Evolutionary conservation across 306 rosid species (phyloP).

Genomic region (Rosa persica): DNA sequence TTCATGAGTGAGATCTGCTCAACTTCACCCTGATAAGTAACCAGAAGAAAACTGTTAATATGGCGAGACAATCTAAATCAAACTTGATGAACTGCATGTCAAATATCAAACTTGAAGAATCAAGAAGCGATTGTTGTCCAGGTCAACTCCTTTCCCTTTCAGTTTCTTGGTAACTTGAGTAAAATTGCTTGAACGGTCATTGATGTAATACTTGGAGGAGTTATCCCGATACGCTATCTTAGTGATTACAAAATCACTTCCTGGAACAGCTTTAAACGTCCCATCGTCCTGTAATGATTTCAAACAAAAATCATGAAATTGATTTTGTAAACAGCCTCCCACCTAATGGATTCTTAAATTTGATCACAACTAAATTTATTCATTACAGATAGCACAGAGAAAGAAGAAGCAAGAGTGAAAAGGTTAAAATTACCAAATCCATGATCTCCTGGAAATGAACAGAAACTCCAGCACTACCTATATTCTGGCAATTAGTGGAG

Average conservation of each 20-base stretch:
- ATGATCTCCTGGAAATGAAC: slow-evolving; percentile 92
- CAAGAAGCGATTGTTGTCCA: slow-evolving; percentile 90
- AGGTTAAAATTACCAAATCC: slow-evolving; percentile 56
- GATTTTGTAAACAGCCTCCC: not conserved
- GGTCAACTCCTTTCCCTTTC: slow-evolving; percentile 96
- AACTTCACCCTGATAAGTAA: slow-evolving; percentile 76
- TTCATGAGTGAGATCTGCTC: slow-evolving; percentile 98
- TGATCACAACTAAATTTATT: no score
- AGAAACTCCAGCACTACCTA: slow-evolving; percentile 94
- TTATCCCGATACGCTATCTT: slow-evolving; percentile 89
- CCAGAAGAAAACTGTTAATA: slow-evolving; percentile 29
- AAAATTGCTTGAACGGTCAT: slow-evolving; percentile 79
- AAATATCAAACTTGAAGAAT: slow-evolving; percentile 78
- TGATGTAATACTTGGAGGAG: slow-evolving; percentile 86
- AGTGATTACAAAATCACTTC: slow-evolving; percentile 80
- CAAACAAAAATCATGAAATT: not conserved
- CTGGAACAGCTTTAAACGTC: slow-evolving; percentile 67
- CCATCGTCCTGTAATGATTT: slow-evolving; percentile 64
- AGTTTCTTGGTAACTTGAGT: slow-evolving; percentile 93
- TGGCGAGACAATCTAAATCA: not conserved
- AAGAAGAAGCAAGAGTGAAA: not conserved
- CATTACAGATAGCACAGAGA: no score
- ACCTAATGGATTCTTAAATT: no score
- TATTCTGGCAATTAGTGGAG: slow-evolving; percentile 84
- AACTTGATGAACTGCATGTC: not conserved